Base-by-base conservation (phyloP, 1,284 basidiomycete genomes). In the Coniophora puteana region DNA sequence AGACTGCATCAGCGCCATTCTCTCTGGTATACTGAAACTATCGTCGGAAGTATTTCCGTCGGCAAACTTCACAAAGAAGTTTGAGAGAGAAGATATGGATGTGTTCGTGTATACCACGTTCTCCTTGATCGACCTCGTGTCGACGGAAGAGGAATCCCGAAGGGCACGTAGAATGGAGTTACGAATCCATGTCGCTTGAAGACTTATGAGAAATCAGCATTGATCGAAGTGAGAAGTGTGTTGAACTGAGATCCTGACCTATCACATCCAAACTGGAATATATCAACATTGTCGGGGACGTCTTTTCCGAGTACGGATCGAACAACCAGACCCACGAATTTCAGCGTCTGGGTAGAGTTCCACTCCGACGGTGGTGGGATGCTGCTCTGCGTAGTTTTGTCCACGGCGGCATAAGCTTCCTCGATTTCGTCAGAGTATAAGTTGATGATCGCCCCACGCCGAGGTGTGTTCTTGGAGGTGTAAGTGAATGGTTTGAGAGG, bases 261-360 rank as follows among this genome's bases (percentile, higher is more conserved):
- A 44, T 73, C 70, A 34, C 68, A 68, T 13, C 71, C 71, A 39
- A 52, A 47, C 26, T 66, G 57, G 51, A 73, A 73, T 13, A 73
- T 46, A 49, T 74, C 69, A 30, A 59, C 66, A 27, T 65, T 55
- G 31, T 68, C 66, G 2, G 36, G 21, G 2, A 66, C 45, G 1
- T 26, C n/a, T 8, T 44, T 41, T 4, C 41, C 37, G 33, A 67
- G 29, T 7, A 66, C 62, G 17, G 49, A 51, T 3, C 38, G 18
- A 1, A 68, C 55, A 16, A 58, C 54, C 6, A 35, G 40, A 8
- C 59, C 46, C 13, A 65, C 57, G 41, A 69, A 68, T 4, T 41
- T 36, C 3, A 45, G 46, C 2, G 51, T 48, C 8, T 38, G 26
- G n/a, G 40, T 41, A 3, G 34, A 18, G 10, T 54, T 51, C 67